Base-by-base conservation (phyloP, 768 basidiomycete genomes). In the Amanita inopinata region DNA sequence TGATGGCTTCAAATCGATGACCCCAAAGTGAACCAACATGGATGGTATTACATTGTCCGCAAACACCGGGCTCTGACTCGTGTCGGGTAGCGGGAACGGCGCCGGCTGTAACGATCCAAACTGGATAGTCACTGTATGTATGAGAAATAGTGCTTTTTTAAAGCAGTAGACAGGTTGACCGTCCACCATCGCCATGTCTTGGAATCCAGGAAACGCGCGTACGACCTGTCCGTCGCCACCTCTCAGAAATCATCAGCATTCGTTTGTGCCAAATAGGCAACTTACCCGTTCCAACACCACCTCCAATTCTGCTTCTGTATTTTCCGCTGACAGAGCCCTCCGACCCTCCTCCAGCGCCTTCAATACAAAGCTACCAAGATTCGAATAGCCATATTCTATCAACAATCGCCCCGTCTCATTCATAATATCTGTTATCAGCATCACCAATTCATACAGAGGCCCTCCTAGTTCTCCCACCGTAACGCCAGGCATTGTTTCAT, bases 131-230 rank as follows among this genome's bases (percentile, higher is more conserved):
- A 92, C 61, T 18, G 77, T 79, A 48, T 86, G 76, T 39, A 90
- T 65, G 39, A 92, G 71, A 60, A 89, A 88, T 23, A 94, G 65
- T 2, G 84, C 88, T 55, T 92, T 94, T 61, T 90, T 91, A 71
- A 90, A 88, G 55, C 86, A 77, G 61, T 88, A 92, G 17, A 90
- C 69, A n/a, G 76, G 71, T 59, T 71, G 66, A 23, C 70, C 77
- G 32, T 84, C 59, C 7, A 91, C 75, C 4, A 70, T 44, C 18
- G 73, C 67, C 77, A 85, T 83, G 56, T 94, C 90, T 43, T 67
- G 73, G 57, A 94, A 92, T 4, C 78, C 83, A 24, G 90, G 90
- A 47, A 93, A 75, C 7, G 79, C 80, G 15, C 71, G 64, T 12
- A 84, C 80, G 30, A 92, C 67, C 84, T 91, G 53, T n/a, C 34